These are phyloP conservation scores for Aspergillus sojae DNA, from an alignment of 2,329 filamentous ascomycete species.

Conservation along the genomic window DNA sequence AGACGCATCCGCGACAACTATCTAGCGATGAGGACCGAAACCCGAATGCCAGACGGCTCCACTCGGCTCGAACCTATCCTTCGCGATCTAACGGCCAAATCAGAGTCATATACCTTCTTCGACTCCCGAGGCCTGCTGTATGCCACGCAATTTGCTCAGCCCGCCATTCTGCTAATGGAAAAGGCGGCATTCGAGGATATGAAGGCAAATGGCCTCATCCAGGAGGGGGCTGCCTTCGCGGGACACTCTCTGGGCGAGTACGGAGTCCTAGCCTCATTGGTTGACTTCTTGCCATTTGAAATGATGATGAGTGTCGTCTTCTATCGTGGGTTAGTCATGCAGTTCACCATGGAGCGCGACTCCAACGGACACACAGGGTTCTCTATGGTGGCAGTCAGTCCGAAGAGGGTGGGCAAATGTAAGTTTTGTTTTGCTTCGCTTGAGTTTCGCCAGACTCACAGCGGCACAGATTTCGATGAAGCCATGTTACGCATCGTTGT, in stretches of 20 bases:
- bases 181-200: conserved; percentile 98
- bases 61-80: conserved; percentile 96
- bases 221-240: conserved; percentile 89
- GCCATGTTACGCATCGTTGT: neutral
- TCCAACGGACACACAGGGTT: conserved; percentile 93
- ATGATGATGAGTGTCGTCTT: conserved; percentile 58
- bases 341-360: conserved; percentile 97
- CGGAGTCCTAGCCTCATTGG: neutral
- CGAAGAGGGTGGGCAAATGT: conserved; percentile 88
- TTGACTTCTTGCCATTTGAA: neutral
- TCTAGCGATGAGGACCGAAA: conserved; percentile 72
- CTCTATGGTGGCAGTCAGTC: conserved; percentile 99
- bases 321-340: conserved; percentile 98
- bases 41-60: conserved; percentile 46
- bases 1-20: conserved; percentile 97
- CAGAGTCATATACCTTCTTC: conserved; percentile 90
- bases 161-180: conserved; percentile 94
- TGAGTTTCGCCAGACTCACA: neutral
- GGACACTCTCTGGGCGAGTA: conserved; percentile 94
- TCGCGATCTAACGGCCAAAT: conserved; percentile 77
- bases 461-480: neutral
- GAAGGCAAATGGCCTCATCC: conserved; percentile 81
- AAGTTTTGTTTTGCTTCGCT: neutral
- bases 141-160: conserved; percentile 95
- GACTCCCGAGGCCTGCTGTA: conserved; percentile 93